phyloP scores from a whole-genome alignment of 2,329 filamentous ascomycete genomes.

The Aspergillus versicolor region DNA sequence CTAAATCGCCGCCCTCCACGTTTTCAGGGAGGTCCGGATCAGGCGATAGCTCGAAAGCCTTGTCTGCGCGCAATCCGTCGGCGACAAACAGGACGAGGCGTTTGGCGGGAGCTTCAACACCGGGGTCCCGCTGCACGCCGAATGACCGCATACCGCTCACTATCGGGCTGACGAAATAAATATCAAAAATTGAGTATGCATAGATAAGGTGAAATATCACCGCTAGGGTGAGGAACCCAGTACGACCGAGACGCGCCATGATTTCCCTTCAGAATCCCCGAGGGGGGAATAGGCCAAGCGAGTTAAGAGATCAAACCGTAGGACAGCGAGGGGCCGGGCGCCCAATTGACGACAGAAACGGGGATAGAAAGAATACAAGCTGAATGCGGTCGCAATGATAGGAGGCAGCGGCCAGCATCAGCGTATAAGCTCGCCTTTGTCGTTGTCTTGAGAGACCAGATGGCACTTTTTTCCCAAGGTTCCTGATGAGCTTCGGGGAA shows the following conservation, averaged over 20 bases:
- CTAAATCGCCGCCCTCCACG: conserved; percentile 48
- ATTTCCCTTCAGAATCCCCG: conserved; percentile 10
- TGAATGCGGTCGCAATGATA: neutral
- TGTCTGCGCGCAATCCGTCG: conserved; percentile 96
- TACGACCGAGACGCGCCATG: conserved; percentile 62
- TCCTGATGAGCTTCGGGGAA: conserved; percentile 18
- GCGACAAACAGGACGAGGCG: conserved; percentile 92
- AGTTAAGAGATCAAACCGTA: neutral
- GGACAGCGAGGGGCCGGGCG: neutral
- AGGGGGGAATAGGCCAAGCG: conserved; percentile 1
- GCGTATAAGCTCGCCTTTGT: neutral
- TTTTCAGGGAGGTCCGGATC: conserved; percentile 57
- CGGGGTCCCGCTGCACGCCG: conserved; percentile 61
- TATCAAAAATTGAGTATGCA: conserved; percentile 94
- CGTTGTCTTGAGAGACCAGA: conserved; percentile 5
- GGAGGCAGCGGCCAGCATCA: neutral
- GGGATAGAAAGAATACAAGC: conserved; percentile 17
- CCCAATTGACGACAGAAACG: neutral
- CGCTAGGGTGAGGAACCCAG: conserved; percentile 83
- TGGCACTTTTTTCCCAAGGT: conserved; percentile 15
- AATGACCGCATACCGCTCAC: conserved; percentile 92
- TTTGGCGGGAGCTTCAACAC: conserved; percentile 74
- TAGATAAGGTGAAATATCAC: conserved; percentile 92
- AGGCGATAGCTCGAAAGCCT: conserved; percentile 90
- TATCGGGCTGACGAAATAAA: conserved; percentile 97